Conservation (phyloP, 495 filamentous ascomycete genomes). For the Hyaloscypha bicolor region DNA sequence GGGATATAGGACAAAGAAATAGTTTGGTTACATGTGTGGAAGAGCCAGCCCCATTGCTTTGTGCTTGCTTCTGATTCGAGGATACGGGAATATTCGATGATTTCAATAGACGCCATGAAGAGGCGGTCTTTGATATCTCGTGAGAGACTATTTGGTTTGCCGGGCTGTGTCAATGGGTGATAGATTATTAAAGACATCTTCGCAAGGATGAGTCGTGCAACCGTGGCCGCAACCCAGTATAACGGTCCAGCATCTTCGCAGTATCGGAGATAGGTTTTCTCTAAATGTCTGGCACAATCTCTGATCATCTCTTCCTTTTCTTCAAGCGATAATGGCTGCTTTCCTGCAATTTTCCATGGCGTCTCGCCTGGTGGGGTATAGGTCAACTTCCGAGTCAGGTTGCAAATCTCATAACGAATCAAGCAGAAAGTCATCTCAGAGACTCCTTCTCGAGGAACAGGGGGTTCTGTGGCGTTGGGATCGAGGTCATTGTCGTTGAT, state of each 20-base stretch:
- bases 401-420: constrained; percentile 66
- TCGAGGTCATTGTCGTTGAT: constrained; percentile 79
- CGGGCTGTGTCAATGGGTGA: constrained; percentile 29
- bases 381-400: constrained; percentile 21
- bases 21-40: constrained; percentile 54
- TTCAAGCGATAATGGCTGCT: constrained; percentile 44
- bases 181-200: constrained; percentile 55
- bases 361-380: constrained; percentile 18
- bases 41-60: constrained; percentile 78
- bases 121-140: constrained; percentile 69
- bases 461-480: constrained; percentile 63
- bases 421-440: constrained; percentile 85
- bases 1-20: too few species aligned
- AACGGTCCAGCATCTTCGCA: constrained; percentile 62
- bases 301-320: constrained; percentile 66
- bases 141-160: constrained; percentile 45
- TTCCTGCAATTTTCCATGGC: neutral
- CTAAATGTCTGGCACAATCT: constrained; percentile 62
- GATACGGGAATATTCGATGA: constrained; percentile 70
- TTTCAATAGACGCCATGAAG: constrained; percentile 73
- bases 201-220: constrained; percentile 41
- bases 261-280: constrained; percentile 66
- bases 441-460: constrained; percentile 56
- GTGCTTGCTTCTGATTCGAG: constrained; percentile 62
- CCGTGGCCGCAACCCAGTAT: constrained; percentile 69